phyloP scores from a whole-genome alignment of 192 early-diverging fungal species.

The Linnemannia schmuckeri region DNA sequence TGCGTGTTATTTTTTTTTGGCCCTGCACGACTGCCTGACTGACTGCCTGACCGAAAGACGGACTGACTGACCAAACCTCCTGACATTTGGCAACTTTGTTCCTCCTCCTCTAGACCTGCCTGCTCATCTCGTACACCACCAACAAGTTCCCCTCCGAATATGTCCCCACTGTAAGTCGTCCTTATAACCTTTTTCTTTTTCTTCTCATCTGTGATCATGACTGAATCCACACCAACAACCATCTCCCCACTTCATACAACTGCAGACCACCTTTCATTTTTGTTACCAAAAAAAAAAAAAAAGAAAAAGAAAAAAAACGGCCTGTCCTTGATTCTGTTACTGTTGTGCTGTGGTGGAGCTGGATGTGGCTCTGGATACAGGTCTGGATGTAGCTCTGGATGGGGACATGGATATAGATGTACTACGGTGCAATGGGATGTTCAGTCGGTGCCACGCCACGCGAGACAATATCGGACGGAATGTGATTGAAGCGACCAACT shows the following conservation, averaged over 20 bases:
- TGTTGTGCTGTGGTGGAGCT: neutral
- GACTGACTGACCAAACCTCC: slow-evolving; percentile 8
- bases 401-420: neutral
- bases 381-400: neutral
- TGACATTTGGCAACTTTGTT: slow-evolving; percentile 8
- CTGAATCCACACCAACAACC: neutral
- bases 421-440: neutral
- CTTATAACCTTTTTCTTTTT: neutral
- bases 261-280: neutral
- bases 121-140: slow-evolving; percentile 96
- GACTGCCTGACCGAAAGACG: neutral
- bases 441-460: neutral
- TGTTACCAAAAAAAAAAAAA: neutral
- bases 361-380: neutral
- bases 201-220: slow-evolving; percentile 3
- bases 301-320: too few species aligned
- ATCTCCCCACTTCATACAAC: slow-evolving; percentile 2
- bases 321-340: neutral
- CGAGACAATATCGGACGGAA: neutral
- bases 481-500: neutral
- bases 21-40: neutral
- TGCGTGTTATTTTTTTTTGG: neutral
- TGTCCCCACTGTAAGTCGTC: slow-evolving; percentile 87
- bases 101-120: slow-evolving; percentile 77
- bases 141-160: slow-evolving; percentile 98